Base-by-base conservation (phyloP, 495 filamentous ascomycete species). In the Xanthoparmelia taractica region DNA sequence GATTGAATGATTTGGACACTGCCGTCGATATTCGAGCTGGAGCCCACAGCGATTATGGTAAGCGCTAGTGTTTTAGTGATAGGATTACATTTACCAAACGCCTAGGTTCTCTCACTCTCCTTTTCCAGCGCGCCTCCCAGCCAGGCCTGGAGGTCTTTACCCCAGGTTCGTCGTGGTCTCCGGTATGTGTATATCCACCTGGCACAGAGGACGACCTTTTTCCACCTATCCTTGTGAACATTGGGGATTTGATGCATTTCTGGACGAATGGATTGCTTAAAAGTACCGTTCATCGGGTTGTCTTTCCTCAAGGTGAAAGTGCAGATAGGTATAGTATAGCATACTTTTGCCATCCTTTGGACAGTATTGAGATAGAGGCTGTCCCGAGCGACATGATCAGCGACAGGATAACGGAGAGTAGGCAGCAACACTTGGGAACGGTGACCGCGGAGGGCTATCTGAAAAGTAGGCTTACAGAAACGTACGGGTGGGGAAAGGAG, bases 181-280 rank as follows among this genome's bases (percentile, higher is more conserved):
- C 78, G 47, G 78, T 79, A 10, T 76, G 76, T 37, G 75, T 80
- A n/a, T 69, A 73, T 13, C 78, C 78, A 0, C 45, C 60, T 8
- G 71, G 76, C 4, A 82, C 80, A 11, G 75, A 82, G 56, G 65
- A 69, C 25, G 84, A 83, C 67, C 73, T 78, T 1, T 78, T 80
- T 47, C 87, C 89, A 33, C 91, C 94, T 0, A 91, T 97, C 47
- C 77, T 97, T 18, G 85, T 97, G 33, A 98, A 97, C 69, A 92
- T 96, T 38, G 94, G 92, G 4, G 94, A 98, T 70, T 69, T 96
- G 56, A 82, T 98, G 8, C 86, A 84, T 27, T 91, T 95, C 69
- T 98, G 94, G 94, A 97, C 94, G 2, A 85, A 86, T 58, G 91
- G 91, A 4, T 69, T 96, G 57, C 77, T 97, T 43, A 85, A 87